Conservation (phyloP, 73 alveolate genomes). For the Symbiodinium natans region DNA sequence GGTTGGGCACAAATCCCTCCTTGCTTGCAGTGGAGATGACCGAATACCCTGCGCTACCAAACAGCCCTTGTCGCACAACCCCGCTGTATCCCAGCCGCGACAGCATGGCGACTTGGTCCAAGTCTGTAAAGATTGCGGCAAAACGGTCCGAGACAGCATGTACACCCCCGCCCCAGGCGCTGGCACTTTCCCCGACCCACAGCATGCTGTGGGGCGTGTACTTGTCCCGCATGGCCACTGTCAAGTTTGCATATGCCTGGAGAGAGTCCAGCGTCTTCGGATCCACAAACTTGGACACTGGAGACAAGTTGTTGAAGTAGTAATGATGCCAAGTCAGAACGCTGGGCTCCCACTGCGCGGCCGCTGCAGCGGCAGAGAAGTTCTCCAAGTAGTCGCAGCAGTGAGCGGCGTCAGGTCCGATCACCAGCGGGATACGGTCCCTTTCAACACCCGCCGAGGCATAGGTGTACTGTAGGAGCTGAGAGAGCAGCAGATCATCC, state of each 20-base stretch:
- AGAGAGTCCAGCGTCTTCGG: neutral
- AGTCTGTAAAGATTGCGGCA: neutral
- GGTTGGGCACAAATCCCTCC: neutral
- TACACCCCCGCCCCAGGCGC: neutral
- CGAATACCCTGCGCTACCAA: neutral
- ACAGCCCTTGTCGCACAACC: constrained; percentile 4
- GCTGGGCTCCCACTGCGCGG: neutral
- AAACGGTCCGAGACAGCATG: neutral
- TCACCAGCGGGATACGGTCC: neutral
- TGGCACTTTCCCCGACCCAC: neutral
- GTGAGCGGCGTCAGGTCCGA: neutral
- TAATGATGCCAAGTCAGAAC: constrained; percentile 7
- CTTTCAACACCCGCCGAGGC: neutral
- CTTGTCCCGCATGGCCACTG: neutral
- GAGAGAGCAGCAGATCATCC: neutral
- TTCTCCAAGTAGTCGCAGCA: neutral
- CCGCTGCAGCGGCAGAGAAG: neutral
- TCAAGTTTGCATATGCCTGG: neutral
- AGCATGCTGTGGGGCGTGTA: neutral
- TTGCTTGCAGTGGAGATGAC: neutral
- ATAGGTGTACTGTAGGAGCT: neutral
- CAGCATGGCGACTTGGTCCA: neutral
- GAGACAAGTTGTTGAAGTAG: neutral
- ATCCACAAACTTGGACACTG: neutral
- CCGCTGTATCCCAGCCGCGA: constrained; percentile 8